Evolutionary conservation across 495 filamentous ascomycete species (phyloP).

Genomic region (Penicillium pancosmium): DNA sequence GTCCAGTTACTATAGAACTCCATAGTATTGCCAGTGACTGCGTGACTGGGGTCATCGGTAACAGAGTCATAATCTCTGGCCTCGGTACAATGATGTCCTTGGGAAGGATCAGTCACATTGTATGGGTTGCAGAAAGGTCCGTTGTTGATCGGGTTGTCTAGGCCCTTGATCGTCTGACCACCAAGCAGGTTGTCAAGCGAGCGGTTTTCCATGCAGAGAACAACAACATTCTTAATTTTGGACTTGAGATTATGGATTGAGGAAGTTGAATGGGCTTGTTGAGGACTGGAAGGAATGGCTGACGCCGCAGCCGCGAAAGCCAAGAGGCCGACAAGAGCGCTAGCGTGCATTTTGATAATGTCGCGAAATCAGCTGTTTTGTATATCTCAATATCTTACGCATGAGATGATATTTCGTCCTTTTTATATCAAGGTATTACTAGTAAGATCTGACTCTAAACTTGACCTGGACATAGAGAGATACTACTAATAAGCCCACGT

Average conservation of each 20-base stretch:
- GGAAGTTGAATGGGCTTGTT: background rate
- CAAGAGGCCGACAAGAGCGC: background rate
- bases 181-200: slow-evolving; percentile 14
- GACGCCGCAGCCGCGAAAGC: slow-evolving; percentile 1
- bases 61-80: slow-evolving; percentile 45
- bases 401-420: background rate
- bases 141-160: slow-evolving; percentile 47
- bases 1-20: slow-evolving; percentile 48
- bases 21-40: slow-evolving; percentile 51
- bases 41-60: slow-evolving; percentile 52
- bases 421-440: background rate
- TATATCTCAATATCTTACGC: background rate
- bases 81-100: slow-evolving; percentile 37
- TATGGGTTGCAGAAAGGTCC: slow-evolving; percentile 45
- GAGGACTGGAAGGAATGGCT: background rate
- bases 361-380: background rate
- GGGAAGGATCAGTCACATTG: slow-evolving; percentile 39
- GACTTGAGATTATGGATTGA: background rate
- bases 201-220: slow-evolving; percentile 15
- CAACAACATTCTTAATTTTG: slow-evolving; percentile 10
- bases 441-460: background rate
- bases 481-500: background rate
- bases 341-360: slow-evolving; percentile 1
- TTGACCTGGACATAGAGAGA: background rate
- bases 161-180: slow-evolving; percentile 28